A percentile compares a stretch with the other conserved stretches of the same genome.
Conservation (phyloP, 2,329 filamentous ascomycete species). For the Cordyceps javanica region DNA sequence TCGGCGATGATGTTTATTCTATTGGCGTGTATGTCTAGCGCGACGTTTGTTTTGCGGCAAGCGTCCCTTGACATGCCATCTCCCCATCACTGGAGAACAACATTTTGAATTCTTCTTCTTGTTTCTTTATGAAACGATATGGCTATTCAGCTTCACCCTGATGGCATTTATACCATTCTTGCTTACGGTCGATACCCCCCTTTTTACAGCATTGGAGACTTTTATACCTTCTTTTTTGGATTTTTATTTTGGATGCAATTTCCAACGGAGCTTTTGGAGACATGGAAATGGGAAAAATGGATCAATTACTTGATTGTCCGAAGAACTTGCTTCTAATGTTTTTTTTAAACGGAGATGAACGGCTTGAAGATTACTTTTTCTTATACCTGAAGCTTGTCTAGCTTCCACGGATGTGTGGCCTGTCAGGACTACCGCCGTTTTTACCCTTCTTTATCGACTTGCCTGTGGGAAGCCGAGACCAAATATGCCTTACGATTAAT, state of each 20-base stretch:
- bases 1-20: conserved; percentile 31
- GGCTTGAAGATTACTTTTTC: conserved; percentile 1
- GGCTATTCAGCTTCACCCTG: conserved; percentile 2
- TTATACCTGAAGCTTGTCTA: neutral
- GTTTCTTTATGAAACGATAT: conserved; percentile 1
- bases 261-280: conserved; percentile 10
- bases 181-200: conserved; percentile 24
- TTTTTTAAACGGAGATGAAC: conserved; percentile 2
- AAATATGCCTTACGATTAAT: conserved; percentile 10
- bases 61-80: neutral
- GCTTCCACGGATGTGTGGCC: neutral
- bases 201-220: conserved; percentile 13
- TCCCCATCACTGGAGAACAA: neutral
- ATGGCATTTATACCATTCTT: conserved; percentile 20
- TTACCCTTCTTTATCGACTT: neutral
- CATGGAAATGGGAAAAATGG: neutral
- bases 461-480: neutral
- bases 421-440: neutral
- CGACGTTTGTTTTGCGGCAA: neutral
- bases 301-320: neutral
- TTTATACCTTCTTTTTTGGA: neutral
- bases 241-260: conserved; percentile 4
- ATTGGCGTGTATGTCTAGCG: conserved; percentile 11
- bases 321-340: conserved; percentile 12
- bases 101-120: neutral